phyloP scores from a whole-genome alignment of 495 filamentous ascomycete genomes.

The Elasticomyces elasticus region DNA sequence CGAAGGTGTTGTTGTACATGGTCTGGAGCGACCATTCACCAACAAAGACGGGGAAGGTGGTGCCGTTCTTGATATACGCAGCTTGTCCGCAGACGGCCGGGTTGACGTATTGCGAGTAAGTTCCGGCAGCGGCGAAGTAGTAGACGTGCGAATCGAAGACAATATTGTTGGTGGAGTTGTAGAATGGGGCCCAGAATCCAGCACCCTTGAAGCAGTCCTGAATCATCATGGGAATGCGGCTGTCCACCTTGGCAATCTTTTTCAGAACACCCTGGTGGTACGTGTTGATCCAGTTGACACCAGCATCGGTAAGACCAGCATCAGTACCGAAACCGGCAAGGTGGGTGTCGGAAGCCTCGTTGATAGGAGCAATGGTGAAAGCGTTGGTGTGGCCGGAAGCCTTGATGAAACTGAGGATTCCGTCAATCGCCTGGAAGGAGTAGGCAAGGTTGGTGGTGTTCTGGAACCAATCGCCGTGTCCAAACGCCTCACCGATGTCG shows the following conservation, averaged over 20 bases:
- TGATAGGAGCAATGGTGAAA: slow-evolving; percentile 10
- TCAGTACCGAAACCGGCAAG: neutral
- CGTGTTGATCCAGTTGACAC: neutral
- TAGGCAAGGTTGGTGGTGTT: slow-evolving; percentile 7
- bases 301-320: neutral
- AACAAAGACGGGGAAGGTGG: slow-evolving; percentile 6
- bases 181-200: slow-evolving; percentile 1
- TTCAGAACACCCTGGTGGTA: slow-evolving; percentile 5
- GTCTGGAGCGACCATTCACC: slow-evolving; percentile 7
- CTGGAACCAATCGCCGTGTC: neutral
- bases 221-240: slow-evolving; percentile 6
- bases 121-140: slow-evolving; percentile 8
- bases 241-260: neutral
- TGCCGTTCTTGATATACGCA: neutral
- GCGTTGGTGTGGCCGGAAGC: neutral
- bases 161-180: neutral
- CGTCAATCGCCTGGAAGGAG: neutral
- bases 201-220: slow-evolving; percentile 7
- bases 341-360: no score
- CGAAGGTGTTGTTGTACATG: slow-evolving; percentile 10
- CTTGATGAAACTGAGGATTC: neutral
- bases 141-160: slow-evolving; percentile 14
- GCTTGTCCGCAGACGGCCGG: slow-evolving; percentile 5
- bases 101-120: neutral
- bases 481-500: slow-evolving; percentile 6